phyloP scores from a whole-genome alignment of 805 yeast species.

The Teunomyces atbi region DNA sequence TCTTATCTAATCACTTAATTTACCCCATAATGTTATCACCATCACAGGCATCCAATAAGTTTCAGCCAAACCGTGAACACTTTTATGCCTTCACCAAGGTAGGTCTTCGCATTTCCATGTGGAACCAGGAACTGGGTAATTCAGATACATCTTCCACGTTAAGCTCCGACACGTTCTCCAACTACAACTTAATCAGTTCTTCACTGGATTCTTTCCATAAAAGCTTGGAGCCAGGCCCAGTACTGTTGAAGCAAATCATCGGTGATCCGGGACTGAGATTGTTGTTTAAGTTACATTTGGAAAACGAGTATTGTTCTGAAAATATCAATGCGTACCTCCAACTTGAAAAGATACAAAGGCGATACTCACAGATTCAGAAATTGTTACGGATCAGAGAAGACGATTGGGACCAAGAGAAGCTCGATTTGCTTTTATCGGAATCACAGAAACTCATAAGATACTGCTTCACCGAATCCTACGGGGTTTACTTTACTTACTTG shows the following conservation, averaged over 20 bases:
- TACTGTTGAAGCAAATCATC: slow-evolving; percentile 42
- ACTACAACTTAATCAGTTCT: background rate
- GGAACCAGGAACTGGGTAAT: background rate
- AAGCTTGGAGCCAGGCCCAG: background rate
- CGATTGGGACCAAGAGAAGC: slow-evolving; percentile 3
- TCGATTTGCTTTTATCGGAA: slow-evolving; percentile 15
- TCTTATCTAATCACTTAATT: slow-evolving; percentile 48
- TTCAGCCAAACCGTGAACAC: background rate
- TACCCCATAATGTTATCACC: slow-evolving; percentile 41
- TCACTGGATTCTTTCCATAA: background rate
- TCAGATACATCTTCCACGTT: background rate
- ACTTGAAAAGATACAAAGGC: slow-evolving; percentile 50
- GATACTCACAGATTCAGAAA: slow-evolving; percentile 42
- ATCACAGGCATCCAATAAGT: slow-evolving; percentile 22
- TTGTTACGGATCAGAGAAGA: slow-evolving; percentile 20
- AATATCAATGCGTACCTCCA: slow-evolving; percentile 71
- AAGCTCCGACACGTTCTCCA: background rate
- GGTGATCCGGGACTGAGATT: slow-evolving; percentile 75
- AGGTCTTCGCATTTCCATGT: background rate
- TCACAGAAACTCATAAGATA: slow-evolving; percentile 42
- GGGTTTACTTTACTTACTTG: slow-evolving; percentile 64
- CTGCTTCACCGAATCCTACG: slow-evolving; percentile 60
- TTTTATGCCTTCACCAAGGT: background rate
- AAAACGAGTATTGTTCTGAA: slow-evolving; percentile 66
- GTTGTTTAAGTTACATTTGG: slow-evolving; percentile 64